These are phyloP conservation scores for Sclerotinia borealis DNA, from an alignment of 2,329 filamentous ascomycete species.

Conservation along the genomic window DNA sequence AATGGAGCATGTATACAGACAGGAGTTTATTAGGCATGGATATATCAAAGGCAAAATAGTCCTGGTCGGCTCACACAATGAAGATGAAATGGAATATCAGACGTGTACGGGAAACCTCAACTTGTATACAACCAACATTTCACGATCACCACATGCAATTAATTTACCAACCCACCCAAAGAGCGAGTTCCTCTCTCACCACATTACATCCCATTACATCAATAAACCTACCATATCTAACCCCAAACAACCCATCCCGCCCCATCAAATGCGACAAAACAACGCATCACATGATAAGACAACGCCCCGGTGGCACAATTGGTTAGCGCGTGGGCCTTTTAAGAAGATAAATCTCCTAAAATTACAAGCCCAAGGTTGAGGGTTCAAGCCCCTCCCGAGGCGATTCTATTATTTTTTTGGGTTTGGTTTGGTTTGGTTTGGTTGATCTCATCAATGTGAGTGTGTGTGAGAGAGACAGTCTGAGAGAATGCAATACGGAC, in stretches of 20 bases:
- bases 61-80: background rate
- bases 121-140: too few species aligned
- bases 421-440: too few species aligned
- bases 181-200: too few species aligned
- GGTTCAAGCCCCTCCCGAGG: conserved; percentile 8
- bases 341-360: background rate
- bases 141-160: background rate
- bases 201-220: too few species aligned
- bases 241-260: background rate
- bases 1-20: background rate
- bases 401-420: background rate
- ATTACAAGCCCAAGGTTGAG: conserved; percentile 5
- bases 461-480: too few species aligned
- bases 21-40: background rate
- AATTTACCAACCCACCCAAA: background rate
- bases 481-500: too few species aligned
- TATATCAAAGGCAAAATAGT: background rate
- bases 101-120: too few species aligned
- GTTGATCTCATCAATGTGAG: too few species aligned
- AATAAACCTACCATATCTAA: background rate
- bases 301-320: conserved; percentile 11
- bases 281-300: background rate
- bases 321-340: conserved; percentile 14
- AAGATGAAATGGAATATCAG: background rate
- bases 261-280: background rate